Evolutionary conservation across 768 basidiomycete species (phyloP), one percentile per base, ranked within the genome.

Genomic region (Omphalotus guepiniiformis): DNA sequence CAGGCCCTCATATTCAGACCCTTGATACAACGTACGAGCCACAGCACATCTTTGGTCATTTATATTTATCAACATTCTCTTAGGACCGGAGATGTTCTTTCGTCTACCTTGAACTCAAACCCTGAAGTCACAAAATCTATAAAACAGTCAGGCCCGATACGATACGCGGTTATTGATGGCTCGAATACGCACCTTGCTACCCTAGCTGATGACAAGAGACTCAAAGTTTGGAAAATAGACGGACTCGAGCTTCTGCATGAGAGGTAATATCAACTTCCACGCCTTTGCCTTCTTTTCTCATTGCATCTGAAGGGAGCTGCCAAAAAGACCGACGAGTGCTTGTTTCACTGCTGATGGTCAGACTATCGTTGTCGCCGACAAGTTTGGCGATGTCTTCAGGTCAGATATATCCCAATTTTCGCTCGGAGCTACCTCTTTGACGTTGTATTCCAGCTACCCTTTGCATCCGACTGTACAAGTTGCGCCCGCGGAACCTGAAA

Each of bases 331-430:
- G 0, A 93, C 91, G 0, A 71, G 71, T 1, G 59, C 96, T 22
- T 62, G 66, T 0, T 82, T 96, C 55, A 82, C 84, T 0, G 66
- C 59, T 4, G 74, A 83, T 36, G 76, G 75, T 0, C 66, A 79
- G 51, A 81, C 76, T 0, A 82, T 99, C 49, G 63, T 97, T 2
- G 80, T 90, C 11, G 81, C 91, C 2, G 95, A 99, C 66, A 97
- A 96, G 65, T 94, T 96, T 53, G 95, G 95, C 0, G 95, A 97
- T 59, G 78, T 95, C 32, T 95, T 93, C 68, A 80, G 80, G 90
- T 87, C 41, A 45, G 70, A 52, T 30, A 28, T 19, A 22, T 42
- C 13, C 11, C 30, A 25, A 16, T 18, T 29, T 8, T 5, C n/a
- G 18, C 29, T 13, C 32, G n/a, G 6, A 2, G 6, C 19, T 28